Evolutionary conservation across 2,329 filamentous ascomycete species (phyloP), one percentile per base, ranked within the genome.

Genomic region (Epichloe baconii): DNA sequence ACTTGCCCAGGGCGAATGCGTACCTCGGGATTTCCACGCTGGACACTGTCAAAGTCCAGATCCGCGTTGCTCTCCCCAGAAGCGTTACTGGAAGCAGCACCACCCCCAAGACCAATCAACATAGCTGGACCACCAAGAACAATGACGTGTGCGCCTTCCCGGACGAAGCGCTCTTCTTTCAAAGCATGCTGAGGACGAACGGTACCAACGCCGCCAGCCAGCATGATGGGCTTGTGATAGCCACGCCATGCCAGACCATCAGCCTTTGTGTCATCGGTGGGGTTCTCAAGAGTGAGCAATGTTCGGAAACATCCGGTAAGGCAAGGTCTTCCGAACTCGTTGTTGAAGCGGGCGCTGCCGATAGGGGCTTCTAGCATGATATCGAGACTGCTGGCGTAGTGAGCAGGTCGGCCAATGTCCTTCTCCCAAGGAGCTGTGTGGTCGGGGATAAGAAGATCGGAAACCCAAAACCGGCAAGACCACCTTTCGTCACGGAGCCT

Each of bases 301-400:
- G 93, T 98, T 54, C 91, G 79, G 75, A 98, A 98, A 64, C 89
- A 91, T 21, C 93, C 93, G 3, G 85, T 79, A 12, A 94, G 84
- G 62, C 85, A 89, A 37, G 93, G 91, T 38, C 93, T 80, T 26
- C 93, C 93, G 61, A 97, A 98, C 63, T 96, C 93, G 64, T 98
- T 98, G 74, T 97, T 97, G 75, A 95, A 97, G 19, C 88, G 82
- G 48, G 93, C 93, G 60, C 87, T 93, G 37, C 93, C 93, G 59
- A 98, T 93, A 0, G 93, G 93, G 0, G 89, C 93, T 66, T 98
- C 91, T 11, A 97, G 75, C 91, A 98, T 97, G 59, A 98, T 97
- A 64, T 97, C 90, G 38, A 96, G 73, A 69, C 86, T 89, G 71
- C 88, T 95, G 19, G 93, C 90, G 62, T 95, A 93, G 68, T 98